Percentiles rank a stretch among this genome's conserved stretches.
Conservation (phyloP, 1,284 basidiomycete species). For the Phellinidium pouzarii region DNA sequence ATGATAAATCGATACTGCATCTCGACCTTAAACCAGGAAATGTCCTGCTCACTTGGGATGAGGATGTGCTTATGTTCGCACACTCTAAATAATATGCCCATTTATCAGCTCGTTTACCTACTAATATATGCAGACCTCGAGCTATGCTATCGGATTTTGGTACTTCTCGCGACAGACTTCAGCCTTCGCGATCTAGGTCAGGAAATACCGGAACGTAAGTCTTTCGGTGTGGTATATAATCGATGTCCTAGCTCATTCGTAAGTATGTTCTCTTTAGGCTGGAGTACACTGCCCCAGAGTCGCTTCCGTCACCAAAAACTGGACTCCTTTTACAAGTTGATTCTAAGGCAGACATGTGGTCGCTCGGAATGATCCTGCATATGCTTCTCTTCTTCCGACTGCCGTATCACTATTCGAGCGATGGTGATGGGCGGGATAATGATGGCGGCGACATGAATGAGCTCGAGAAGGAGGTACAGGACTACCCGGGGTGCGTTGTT, state of each 20-base stretch:
- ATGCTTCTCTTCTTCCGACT: slow-evolving; percentile 84
- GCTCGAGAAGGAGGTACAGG: slow-evolving; percentile 68
- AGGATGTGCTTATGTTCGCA: slow-evolving; percentile 71
- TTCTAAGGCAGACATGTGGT: slow-evolving; percentile 88
- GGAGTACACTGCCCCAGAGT: slow-evolving; percentile 83
- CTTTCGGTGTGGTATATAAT: slow-evolving; percentile 20
- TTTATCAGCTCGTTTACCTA: background rate
- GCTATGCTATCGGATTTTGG: slow-evolving; percentile 94
- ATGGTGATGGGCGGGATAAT: slow-evolving; percentile 41
- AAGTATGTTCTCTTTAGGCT: slow-evolving; percentile 40
- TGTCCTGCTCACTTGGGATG: slow-evolving; percentile 87
- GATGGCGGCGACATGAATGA: slow-evolving; percentile 55
- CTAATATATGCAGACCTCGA: slow-evolving; percentile 44
- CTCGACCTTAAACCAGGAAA: slow-evolving; percentile 92
- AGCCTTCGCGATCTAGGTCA: slow-evolving; percentile 57
- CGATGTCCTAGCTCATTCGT: slow-evolving; percentile 9
- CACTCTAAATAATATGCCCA: background rate
- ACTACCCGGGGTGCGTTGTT: slow-evolving; percentile 60
- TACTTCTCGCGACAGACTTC: slow-evolving; percentile 84
- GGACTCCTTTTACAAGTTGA: slow-evolving; percentile 69
- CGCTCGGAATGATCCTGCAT: slow-evolving; percentile 86
- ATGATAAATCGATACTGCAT: slow-evolving; percentile 81
- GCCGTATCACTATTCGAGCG: slow-evolving; percentile 66
- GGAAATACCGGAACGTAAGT: slow-evolving; percentile 92
- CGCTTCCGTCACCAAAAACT: slow-evolving; percentile 61